Base-by-base conservation (phyloP, 306 rosid genomes). In the Rosa multiflora region DNA sequence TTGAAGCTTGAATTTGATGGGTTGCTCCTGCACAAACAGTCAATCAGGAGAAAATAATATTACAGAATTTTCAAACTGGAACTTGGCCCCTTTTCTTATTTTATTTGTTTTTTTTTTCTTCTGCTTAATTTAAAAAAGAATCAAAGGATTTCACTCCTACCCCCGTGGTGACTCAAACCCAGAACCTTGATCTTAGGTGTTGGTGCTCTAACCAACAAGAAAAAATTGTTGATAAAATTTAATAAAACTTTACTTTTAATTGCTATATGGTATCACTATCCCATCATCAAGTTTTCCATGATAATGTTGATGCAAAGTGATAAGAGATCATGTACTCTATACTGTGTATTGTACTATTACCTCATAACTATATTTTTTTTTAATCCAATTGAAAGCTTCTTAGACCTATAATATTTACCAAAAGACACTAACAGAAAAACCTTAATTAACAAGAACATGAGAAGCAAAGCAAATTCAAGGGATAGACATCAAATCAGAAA, bases 21-120 rank as follows among this genome's bases (percentile, higher is more conserved):
- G 11, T 67, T 67, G 72, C 72, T 67, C 48, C 72, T 67, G 72
- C 72, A 67, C 29, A 67, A 64, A 59, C 66, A 59, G 37, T 59
- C 37, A 12, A 59, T 59, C 17, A 23, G 15, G 37, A 61, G 17
- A 63, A 12, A 63, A 13, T 13, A 12, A 12, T 8, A 29, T 32
- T 63, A 13, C 20, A 13, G 20, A 63, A 56, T 7, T 56, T 56
- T n/a, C 62, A 18, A 18, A 52, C 59, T 18, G 58, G 58, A 52
- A 17, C 9, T 43, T 44, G 47, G 59, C 59, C 23, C 56, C 59
- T 48, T 48, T 4, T 48, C 26, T 21, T n/a, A 8, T 8, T 2
- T 56, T 56, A 29, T 56, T 56, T n/a, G 29, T 56, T 55, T 53
- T 18, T 51, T 51, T 15, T 7, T 17, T 51, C 56, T 29, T 29